Percentiles rank a stretch among this genome's conserved stretches.
phyloP scores from a whole-genome alignment of 768 basidiomycete species.

The Hygrocybe coccinea region DNA sequence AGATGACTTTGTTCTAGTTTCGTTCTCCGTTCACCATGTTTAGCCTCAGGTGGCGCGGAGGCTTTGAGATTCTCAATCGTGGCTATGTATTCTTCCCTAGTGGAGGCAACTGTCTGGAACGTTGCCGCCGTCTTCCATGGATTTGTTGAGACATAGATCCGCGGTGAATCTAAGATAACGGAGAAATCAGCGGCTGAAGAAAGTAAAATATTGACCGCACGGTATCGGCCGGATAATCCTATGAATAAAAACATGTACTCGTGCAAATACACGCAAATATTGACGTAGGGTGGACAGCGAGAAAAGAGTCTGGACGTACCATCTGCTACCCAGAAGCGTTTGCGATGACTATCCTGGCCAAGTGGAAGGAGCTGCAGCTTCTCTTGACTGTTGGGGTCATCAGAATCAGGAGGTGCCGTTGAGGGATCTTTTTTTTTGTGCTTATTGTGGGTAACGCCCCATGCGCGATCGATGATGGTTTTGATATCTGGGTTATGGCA shows the following conservation, averaged over 20 bases:
- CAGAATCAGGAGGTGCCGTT: constrained; percentile 49
- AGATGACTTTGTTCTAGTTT: constrained; percentile 61
- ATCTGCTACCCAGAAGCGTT: constrained; percentile 84
- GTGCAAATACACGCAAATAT: constrained; percentile 76
- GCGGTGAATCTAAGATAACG: constrained; percentile 65
- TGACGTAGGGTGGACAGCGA: constrained; percentile 25
- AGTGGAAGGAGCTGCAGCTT: constrained; percentile 62
- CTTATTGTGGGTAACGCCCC: constrained; percentile 80
- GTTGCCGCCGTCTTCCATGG: constrained; percentile 85
- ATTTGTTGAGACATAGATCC: constrained; percentile 79
- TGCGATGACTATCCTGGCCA: constrained; percentile 71
- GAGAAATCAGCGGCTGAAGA: constrained; percentile 11
- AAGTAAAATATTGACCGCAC: constrained; percentile 16
- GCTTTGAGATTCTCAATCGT: constrained; percentile 58
- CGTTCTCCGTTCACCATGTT: constrained; percentile 44
- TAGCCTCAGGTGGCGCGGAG: constrained; percentile 40
- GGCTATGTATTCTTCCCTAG: constrained; percentile 66
- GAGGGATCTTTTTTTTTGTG: constrained; percentile 74
- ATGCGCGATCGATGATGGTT: constrained; percentile 71
- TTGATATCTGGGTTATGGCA: constrained; percentile 65
- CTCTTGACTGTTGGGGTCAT: constrained; percentile 63
- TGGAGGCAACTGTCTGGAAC: constrained; percentile 66
- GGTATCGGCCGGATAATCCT: constrained; percentile 39
- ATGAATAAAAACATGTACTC: constrained; percentile 40
- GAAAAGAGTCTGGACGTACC: constrained; percentile 60